Conservation (phyloP, 169 alveolate genomes). For the Plasmodium yoelii region DNA sequence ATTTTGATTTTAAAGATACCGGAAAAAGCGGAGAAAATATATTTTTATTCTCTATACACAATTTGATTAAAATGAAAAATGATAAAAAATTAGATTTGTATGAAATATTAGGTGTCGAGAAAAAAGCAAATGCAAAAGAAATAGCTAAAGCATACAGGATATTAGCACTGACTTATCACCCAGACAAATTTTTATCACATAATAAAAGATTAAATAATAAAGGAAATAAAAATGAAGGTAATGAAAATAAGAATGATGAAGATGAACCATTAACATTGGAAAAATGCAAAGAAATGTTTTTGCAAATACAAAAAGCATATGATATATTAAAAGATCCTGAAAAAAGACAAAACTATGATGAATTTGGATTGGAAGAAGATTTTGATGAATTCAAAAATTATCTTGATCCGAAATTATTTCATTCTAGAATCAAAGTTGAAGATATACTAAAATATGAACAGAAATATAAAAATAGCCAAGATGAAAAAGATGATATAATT, state of each 20-base stretch:
- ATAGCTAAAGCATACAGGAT: slow-evolving; percentile 93
- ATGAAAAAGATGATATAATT: slow-evolving; percentile 84
- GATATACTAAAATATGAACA: slow-evolving; percentile 80
- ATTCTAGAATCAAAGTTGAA: slow-evolving; percentile 39
- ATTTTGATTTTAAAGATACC: no score
- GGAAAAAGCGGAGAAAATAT: no score
- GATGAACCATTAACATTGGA: slow-evolving; percentile 43
- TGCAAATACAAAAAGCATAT: slow-evolving; percentile 84
- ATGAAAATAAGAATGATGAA: neutral
- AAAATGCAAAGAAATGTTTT: slow-evolving; percentile 79
- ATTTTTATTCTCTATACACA: no score
- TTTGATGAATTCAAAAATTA: slow-evolving; percentile 35
- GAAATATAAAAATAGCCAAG: slow-evolving; percentile 79
- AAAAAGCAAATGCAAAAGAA: slow-evolving; percentile 86
- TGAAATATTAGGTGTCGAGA: slow-evolving; percentile 85
- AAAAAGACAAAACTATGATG: slow-evolving; percentile 80
- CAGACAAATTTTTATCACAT: slow-evolving; percentile 90
- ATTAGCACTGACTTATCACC: slow-evolving; percentile 92
- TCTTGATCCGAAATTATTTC: slow-evolving; percentile 54
- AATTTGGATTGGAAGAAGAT: slow-evolving; percentile 71
- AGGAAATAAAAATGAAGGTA: neutral
- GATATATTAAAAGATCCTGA: slow-evolving; percentile 84
- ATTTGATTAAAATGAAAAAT: slow-evolving; percentile 25
- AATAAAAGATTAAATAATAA: slow-evolving; percentile 42
- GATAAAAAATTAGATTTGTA: slow-evolving; percentile 78